Percentiles rank a stretch among this genome's conserved stretches.
phyloP scores from a whole-genome alignment of 768 basidiomycete species.

The Pisolithus sp. region DNA sequence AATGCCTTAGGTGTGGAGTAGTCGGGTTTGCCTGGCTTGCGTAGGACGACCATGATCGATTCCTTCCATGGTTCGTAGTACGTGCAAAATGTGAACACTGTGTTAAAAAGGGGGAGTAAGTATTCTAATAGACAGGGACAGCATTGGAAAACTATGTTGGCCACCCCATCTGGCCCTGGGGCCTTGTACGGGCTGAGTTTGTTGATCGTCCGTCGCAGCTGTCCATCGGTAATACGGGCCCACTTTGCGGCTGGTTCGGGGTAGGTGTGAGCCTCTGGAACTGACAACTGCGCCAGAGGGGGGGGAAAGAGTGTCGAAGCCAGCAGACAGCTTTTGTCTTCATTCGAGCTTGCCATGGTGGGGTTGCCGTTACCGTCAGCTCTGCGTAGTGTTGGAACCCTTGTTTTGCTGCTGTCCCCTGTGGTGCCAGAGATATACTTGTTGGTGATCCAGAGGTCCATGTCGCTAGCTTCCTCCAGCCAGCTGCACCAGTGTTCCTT shows the following conservation, averaged over 20 bases:
- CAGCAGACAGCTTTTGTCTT: slow-evolving; percentile 16
- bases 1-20: slow-evolving; percentile 31
- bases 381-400: neutral
- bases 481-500: slow-evolving; percentile 16
- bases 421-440: slow-evolving; percentile 12
- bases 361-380: neutral
- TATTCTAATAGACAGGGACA: slow-evolving; percentile 6
- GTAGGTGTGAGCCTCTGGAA: slow-evolving; percentile 1
- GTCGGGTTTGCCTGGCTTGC: slow-evolving; percentile 28
- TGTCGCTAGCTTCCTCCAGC: slow-evolving; percentile 13
- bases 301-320: slow-evolving; percentile 20
- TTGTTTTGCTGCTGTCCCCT: neutral
- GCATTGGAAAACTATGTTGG: slow-evolving; percentile 18
- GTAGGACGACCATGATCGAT: too few relatives aligned
- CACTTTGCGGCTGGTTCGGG: neutral
- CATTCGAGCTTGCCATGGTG: slow-evolving; percentile 6
- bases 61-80: too few relatives aligned
- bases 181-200: slow-evolving; percentile 15
- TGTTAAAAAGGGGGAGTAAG: too few relatives aligned
- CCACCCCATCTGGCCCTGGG: slow-evolving; percentile 23
- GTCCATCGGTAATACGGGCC: slow-evolving; percentile 1
- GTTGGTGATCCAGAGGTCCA: slow-evolving; percentile 20
- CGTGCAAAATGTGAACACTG: too few relatives aligned
- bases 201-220: slow-evolving; percentile 4
- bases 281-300: neutral